Evolutionary conservation across 1,139 yeast genomes (phyloP), one percentile per base, ranked within the genome.

Genomic region (Yamadazyma dendronema): DNA sequence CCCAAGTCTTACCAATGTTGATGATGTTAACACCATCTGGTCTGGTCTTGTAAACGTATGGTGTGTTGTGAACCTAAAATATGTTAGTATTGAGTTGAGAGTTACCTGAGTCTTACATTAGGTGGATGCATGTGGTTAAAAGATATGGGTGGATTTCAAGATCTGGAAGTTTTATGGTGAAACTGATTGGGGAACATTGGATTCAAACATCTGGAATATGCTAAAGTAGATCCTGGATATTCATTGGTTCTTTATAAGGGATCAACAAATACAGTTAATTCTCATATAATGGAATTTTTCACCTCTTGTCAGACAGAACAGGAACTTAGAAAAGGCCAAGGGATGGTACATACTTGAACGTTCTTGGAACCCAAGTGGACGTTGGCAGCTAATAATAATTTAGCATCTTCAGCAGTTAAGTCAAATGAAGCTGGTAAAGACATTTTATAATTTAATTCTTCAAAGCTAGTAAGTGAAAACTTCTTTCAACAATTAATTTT

Each of bases 1-100:
- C 97, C 98, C 98, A 92, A 65, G 99, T 94, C 82, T 92, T 92
- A 79, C 95, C 92, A 67, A 92, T 79, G 90, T 92, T 88, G 76
- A 94, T 89, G 62, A 94, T 79, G 81, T 88, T 89, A 65, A 94
- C 97, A 83, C 99, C 99, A 74, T 94, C 99, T 76, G 96, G 95
- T 81, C 99, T 90, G 76, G 96, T 85, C 79, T 89, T 87, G 92
- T 80, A 88, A 65, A 94, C 96, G 85, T 94, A 94, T 74, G 96
- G 92, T 77, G 88, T 92, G 87, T 92, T 94, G 90, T 90, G 97
- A 66, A 89, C 95, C 92, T 82, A 62, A 33, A 42, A 38, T n/a
- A 37, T 52, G 77, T 72, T 73, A 69, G 76, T 72, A 52, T 33
- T 9, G 5, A 24, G 11, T 11, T 11, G 27, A 24, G n/a, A 21